phyloP scores from a whole-genome alignment of 495 filamentous ascomycete species.

The Acidiella bohemica region DNA sequence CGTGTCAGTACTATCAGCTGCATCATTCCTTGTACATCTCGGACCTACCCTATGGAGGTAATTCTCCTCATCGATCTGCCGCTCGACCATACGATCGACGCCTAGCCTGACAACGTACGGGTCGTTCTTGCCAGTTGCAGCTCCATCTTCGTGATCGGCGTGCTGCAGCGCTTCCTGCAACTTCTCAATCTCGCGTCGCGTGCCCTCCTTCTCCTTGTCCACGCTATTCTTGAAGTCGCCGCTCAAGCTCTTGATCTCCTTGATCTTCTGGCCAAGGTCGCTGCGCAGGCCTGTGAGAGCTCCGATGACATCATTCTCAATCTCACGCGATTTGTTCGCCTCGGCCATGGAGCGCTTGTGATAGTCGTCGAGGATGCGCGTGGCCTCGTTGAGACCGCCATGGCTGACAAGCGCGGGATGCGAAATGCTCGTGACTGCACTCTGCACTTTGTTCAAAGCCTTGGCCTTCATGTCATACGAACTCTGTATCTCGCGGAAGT shows the following conservation, averaged over 20 bases:
- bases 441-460: slow-evolving; percentile 66
- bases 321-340: slow-evolving; percentile 77
- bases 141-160: slow-evolving; percentile 60
- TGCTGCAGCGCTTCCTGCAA: slow-evolving; percentile 69
- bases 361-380: slow-evolving; percentile 63
- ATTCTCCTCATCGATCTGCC: slow-evolving; percentile 92
- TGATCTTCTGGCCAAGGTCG: slow-evolving; percentile 88
- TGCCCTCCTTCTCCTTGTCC: slow-evolving; percentile 63
- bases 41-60: slow-evolving; percentile 72
- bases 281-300: slow-evolving; percentile 72
- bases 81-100: slow-evolving; percentile 79
- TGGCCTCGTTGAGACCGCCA: slow-evolving; percentile 66
- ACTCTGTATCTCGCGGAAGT: slow-evolving; percentile 84
- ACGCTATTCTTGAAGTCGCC: slow-evolving; percentile 90
- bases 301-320: slow-evolving; percentile 79
- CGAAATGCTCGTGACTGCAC: slow-evolving; percentile 66
- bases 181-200: slow-evolving; percentile 55
- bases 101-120: slow-evolving; percentile 73
- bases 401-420: slow-evolving; percentile 55
- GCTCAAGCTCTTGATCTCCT: slow-evolving; percentile 86
- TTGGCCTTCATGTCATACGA: slow-evolving; percentile 83
- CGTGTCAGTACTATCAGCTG: neutral
- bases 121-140: slow-evolving; percentile 71
- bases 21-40: neutral
- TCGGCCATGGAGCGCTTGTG: slow-evolving; percentile 71